Conservation (phyloP, 2,329 filamentous ascomycete genomes). For the Epichloe coenophiala region DNA sequence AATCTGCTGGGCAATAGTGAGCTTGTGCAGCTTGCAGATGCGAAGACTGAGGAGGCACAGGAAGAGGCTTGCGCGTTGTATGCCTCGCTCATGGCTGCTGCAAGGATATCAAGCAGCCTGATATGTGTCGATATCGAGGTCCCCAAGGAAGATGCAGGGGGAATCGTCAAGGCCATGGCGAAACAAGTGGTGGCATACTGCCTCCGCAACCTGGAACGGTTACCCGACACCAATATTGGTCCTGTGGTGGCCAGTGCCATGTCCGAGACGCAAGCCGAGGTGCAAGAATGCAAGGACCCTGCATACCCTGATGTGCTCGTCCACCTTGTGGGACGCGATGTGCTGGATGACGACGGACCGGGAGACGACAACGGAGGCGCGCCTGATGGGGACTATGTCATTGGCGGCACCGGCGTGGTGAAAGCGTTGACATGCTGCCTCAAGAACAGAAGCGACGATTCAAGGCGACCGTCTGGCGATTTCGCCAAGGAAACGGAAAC, state of each 20-base stretch:
- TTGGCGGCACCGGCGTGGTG: conserved; percentile 87
- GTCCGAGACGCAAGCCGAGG: conserved; percentile 22
- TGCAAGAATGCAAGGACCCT: conserved; percentile 16
- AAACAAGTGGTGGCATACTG: conserved; percentile 94
- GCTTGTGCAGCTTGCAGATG: conserved; percentile 56
- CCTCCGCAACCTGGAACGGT: conserved; percentile 75
- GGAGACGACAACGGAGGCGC: conserved; percentile 54
- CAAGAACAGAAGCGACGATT: conserved; percentile 58
- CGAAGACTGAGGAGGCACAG: conserved; percentile 64
- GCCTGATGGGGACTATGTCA: conserved; percentile 87
- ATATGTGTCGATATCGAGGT: conserved; percentile 89
- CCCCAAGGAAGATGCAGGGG: conserved; percentile 68
- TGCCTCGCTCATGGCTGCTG: conserved; percentile 78
- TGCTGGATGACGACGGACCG: conserved; percentile 30
- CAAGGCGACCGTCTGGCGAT: conserved; percentile 37
- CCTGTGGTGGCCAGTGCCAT: conserved; percentile 30
- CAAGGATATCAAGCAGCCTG: conserved; percentile 68
- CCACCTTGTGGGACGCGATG: conserved; percentile 67
- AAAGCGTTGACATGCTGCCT: conserved; percentile 87
- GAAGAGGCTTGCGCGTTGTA: conserved; percentile 93
- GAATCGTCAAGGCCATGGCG: conserved; percentile 81
- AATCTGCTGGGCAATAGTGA: conserved; percentile 73
- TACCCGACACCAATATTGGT: conserved; percentile 51
- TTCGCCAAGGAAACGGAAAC: conserved; percentile 36
- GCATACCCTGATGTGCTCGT: conserved; percentile 67